Evolutionary conservation across 2,329 filamentous ascomycete genomes (phyloP), one percentile per base, ranked within the genome.

Genomic region (Sordariomycetes sp.): DNA sequence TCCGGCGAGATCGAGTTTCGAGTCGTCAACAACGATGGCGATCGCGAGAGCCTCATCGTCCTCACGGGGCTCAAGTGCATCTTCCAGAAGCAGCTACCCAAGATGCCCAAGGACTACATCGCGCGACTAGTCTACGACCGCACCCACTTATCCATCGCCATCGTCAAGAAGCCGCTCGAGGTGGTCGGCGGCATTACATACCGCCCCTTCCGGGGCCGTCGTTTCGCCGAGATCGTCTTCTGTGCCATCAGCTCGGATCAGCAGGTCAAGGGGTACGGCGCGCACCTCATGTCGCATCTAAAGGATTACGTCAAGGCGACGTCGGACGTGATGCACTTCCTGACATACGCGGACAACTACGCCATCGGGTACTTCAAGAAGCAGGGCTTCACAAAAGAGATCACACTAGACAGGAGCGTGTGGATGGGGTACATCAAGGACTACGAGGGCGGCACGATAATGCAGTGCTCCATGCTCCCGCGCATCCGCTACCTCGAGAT

Each of bases 391-490:
- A 97, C 94, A 1, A 99, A 99, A 69, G 92, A 99, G 65, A 97
- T 99, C 62, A 96, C 91, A 0, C 81, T 99, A 1, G 88, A 94
- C 59, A 87, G 85, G 65, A 84, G 86, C 2, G 85, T 90, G 3
- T 99, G 94, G 94, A 97, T 97, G 94, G 94, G 94, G 2, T 99
- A 97, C 66, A 99, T 99, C 75, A 99, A 99, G 69, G 94, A 99
- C 69, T 99, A 99, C 69, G 94, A 99, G 72, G 94, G 94, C 59
- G 94, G 94, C 59, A 99, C 94, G 0, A 95, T 99, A 60, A 99
- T 99, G 94, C 94, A 99, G 73, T 99, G 94, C 67, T 90, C 87
- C 56, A 97, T 99, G 94, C 80, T 99, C 22, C 92, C 92, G 8
- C 88, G 87, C 61, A 90, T 97, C 57, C 87, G 94, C 54, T 99